Evolutionary conservation across 1,139 yeast genomes (phyloP).

Genomic region (Suhomyces choctaworum): DNA sequence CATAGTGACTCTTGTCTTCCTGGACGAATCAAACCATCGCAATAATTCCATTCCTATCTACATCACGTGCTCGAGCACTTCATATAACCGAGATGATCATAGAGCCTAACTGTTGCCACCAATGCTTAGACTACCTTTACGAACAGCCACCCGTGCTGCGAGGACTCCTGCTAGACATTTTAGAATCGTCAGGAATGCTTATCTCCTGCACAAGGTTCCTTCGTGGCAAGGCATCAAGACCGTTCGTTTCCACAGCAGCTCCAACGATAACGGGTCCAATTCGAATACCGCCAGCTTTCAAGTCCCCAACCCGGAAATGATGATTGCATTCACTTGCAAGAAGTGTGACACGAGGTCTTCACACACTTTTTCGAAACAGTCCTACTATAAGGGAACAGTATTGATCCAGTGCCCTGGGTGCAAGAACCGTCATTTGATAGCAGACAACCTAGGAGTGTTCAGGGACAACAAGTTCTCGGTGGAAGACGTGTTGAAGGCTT

Average conservation of each 20-base stretch:
- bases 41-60: no score
- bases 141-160: no score
- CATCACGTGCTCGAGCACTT: no score
- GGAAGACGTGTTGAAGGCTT: constrained; percentile 73
- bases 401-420: constrained; percentile 92
- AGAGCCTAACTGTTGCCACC: no score
- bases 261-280: background rate
- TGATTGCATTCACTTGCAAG: constrained; percentile 93
- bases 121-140: background rate
- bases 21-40: no score
- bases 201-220: no score
- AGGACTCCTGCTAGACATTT: no score
- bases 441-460: constrained; percentile 87
- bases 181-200: no score
- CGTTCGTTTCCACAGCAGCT: constrained; percentile 8
- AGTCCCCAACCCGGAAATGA: constrained; percentile 69
- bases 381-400: constrained; percentile 85
- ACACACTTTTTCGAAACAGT: constrained; percentile 87
- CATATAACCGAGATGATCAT: no score
- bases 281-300: constrained; percentile 25
- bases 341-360: constrained; percentile 81
- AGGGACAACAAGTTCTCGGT: constrained; percentile 72
- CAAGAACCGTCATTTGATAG: constrained; percentile 82
- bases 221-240: no score
- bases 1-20: no score